These are phyloP conservation scores for Trichosporon faecale DNA, from an alignment of 1,284 basidiomycete species.

Conservation along the genomic window DNA sequence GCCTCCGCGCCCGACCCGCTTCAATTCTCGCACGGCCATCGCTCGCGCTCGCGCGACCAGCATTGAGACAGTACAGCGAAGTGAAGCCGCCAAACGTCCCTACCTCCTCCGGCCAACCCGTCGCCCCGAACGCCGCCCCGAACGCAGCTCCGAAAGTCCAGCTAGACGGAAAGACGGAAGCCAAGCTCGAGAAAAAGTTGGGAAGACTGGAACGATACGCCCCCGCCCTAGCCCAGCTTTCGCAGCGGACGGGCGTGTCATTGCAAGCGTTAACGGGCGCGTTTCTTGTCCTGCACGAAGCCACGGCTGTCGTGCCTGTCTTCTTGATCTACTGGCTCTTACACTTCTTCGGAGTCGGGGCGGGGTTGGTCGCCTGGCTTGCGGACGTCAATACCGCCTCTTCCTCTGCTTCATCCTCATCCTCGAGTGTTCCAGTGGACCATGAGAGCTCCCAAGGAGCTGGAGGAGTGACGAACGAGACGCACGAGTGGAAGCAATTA, in stretches of 20 bases:
- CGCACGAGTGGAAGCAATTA: slow-evolving; percentile 29
- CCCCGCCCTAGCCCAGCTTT: slow-evolving; percentile 33
- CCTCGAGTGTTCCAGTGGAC: slow-evolving; percentile 11
- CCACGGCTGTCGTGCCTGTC: slow-evolving; percentile 77
- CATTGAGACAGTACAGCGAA: neutral
- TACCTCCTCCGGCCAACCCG: neutral
- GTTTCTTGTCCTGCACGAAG: slow-evolving; percentile 80
- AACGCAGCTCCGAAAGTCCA: neutral
- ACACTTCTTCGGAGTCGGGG: slow-evolving; percentile 67
- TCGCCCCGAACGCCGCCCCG: neutral
- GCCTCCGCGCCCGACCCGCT: neutral
- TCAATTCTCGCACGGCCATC: no score
- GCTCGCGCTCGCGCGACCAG: neutral
- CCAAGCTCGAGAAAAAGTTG: neutral
- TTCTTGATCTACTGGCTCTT: slow-evolving; percentile 71
- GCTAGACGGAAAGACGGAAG: neutral
- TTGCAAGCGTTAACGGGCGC: slow-evolving; percentile 72
- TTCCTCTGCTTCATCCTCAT: neutral
- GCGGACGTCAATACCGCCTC: slow-evolving; percentile 3
- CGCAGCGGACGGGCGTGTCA: slow-evolving; percentile 53
- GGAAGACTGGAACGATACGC: slow-evolving; percentile 23
- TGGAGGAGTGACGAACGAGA: slow-evolving; percentile 47
- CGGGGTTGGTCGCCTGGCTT: slow-evolving; percentile 58
- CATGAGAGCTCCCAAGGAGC: slow-evolving; percentile 5
- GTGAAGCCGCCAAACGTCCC: neutral